These are phyloP conservation scores for Talaromyces sp. DNA, from an alignment of 2,329 filamentous ascomycete species.

Conservation along the genomic window DNA sequence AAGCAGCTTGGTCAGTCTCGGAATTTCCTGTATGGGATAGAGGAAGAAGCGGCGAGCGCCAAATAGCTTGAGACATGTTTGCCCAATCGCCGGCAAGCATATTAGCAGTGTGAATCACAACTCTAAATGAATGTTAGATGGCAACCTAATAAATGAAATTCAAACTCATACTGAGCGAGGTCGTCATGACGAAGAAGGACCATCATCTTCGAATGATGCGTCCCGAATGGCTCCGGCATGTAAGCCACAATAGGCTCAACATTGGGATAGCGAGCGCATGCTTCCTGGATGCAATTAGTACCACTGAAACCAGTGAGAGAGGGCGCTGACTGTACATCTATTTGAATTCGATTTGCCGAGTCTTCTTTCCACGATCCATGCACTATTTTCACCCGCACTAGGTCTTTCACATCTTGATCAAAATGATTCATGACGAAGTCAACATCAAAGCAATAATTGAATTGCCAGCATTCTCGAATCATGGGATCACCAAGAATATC, in stretches of 20 bases:
- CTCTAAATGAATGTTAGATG: no score
- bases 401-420: slow-evolving; percentile 52
- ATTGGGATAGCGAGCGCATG: slow-evolving; percentile 61
- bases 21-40: no score
- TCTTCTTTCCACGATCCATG: slow-evolving; percentile 68
- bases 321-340: no score
- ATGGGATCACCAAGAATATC: slow-evolving; percentile 72
- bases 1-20: no score
- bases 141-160: no score
- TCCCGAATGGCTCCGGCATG: slow-evolving; percentile 81
- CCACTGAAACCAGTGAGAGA: no score
- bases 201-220: slow-evolving; percentile 85
- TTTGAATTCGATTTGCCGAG: slow-evolving; percentile 54
- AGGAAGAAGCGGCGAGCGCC: no score
- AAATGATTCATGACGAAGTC: slow-evolving; percentile 61
- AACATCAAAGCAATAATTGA: slow-evolving; percentile 56
- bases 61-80: no score
- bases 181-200: slow-evolving; percentile 75
- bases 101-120: no score
- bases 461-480: slow-evolving; percentile 61
- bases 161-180: slow-evolving; percentile 59
- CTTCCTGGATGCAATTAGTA: no score
- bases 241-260: slow-evolving; percentile 69
- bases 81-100: no score
- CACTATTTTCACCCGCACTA: slow-evolving; percentile 57